phyloP scores from a whole-genome alignment of 495 filamentous ascomycete species.

The Aspergillus asperescens region DNA sequence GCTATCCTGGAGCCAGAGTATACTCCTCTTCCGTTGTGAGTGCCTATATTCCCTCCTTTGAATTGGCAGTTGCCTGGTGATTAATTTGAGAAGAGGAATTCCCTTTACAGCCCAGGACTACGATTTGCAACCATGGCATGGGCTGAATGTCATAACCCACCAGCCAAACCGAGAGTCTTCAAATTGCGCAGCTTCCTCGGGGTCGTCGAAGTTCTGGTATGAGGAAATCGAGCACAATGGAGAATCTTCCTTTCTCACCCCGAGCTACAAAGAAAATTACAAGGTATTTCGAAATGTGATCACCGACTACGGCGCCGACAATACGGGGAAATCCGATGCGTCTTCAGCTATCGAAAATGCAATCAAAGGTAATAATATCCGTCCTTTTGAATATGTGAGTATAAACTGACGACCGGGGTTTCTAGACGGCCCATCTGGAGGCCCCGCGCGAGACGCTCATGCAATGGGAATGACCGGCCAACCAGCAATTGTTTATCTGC shows the following conservation, averaged over 20 bases:
- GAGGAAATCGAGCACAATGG: conserved; percentile 34
- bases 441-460: conserved; percentile 24
- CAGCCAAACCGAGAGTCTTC: not conserved
- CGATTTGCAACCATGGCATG: conserved; percentile 17
- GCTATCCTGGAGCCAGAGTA: conserved; percentile 2
- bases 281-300: conserved; percentile 37
- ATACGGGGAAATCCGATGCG: conserved; percentile 24
- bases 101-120: conserved; percentile 19
- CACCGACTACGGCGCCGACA: conserved; percentile 29
- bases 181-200: conserved; percentile 2
- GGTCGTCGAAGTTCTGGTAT: conserved; percentile 27
- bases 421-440: conserved; percentile 23
- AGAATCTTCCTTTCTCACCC: conserved; percentile 26
- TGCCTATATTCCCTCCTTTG: not conserved
- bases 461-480: conserved; percentile 41
- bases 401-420: not conserved
- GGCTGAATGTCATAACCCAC: conserved; percentile 4
- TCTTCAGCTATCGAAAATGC: conserved; percentile 27
- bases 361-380: conserved; percentile 21
- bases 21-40: conserved; percentile 13
- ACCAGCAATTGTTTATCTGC: conserved; percentile 45
- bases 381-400: not conserved
- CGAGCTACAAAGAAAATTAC: conserved; percentile 23
- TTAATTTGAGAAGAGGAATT: conserved; percentile 16
- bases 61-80: not conserved